Percentiles rank a stretch among this genome's conserved stretches.
phyloP scores from a whole-genome alignment of 768 basidiomycete genomes.

The Tulasnella sp. region DNA sequence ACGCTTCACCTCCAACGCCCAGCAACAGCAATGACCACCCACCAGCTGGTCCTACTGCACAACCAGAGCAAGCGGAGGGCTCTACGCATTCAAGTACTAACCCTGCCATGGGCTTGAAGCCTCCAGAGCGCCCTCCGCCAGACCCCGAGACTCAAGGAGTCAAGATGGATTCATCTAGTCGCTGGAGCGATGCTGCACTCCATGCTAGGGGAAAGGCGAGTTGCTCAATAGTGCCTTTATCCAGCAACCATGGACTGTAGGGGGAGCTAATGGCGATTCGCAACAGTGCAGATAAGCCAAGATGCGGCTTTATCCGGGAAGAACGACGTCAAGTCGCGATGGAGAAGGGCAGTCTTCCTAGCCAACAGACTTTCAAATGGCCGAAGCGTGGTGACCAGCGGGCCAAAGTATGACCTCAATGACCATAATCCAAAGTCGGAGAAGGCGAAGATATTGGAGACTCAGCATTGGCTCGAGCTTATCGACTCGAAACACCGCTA shows the following conservation, averaged over 20 bases:
- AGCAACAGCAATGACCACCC: not conserved
- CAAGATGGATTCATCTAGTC: slow-evolving; percentile 32
- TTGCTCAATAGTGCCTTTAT: no score
- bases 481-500: slow-evolving; percentile 67
- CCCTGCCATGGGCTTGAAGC: not conserved
- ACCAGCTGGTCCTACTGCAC: not conserved
- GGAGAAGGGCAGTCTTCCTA: slow-evolving; percentile 54
- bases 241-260: not conserved
- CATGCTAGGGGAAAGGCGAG: slow-evolving; percentile 49
- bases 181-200: slow-evolving; percentile 46
- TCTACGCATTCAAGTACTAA: not conserved
- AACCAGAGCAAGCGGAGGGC: not conserved
- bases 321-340: slow-evolving; percentile 53
- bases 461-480: slow-evolving; percentile 67
- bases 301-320: slow-evolving; percentile 51
- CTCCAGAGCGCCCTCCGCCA: not conserved
- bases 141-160: not conserved
- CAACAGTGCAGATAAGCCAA: slow-evolving; percentile 43
- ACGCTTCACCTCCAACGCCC: not conserved
- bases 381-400: slow-evolving; percentile 46
- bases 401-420: slow-evolving; percentile 41
- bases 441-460: slow-evolving; percentile 54
- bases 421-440: slow-evolving; percentile 35
- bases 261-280: not conserved
- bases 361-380: slow-evolving; percentile 51